Evolutionary conservation across 768 basidiomycete species (phyloP), one percentile per base, ranked within the genome.

Genomic region (Hemileccinum impolitum): DNA sequence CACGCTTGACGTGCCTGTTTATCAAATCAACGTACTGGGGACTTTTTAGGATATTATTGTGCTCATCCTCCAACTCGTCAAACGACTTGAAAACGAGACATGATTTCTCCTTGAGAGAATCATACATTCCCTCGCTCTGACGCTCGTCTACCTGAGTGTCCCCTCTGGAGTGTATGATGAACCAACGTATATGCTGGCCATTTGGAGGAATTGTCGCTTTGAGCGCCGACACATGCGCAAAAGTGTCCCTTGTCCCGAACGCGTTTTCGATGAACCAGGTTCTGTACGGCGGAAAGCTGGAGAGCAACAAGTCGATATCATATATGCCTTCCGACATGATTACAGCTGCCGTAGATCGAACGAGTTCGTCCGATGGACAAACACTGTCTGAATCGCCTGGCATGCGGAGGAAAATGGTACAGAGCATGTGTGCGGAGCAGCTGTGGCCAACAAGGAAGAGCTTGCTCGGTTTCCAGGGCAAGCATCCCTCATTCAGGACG

Each of bases 391-490:
- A 36, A 9, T 50, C 50, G 28, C 25, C 35, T 5, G 76, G 75
- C 44, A 71, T 60, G 59, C 79, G 72, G 50, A 91, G 73, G 62
- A 90, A 76, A 26, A 92, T 78, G 49, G 82, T 79, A 36, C 79
- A 67, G 11, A 91, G 69, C 75, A 92, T 91, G 65, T 93, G 90
- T 1, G 90, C 87, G 52, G 84, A 75, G 68, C 87, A 89, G 66
- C 87, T 90, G 66, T 92, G 90, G 12, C 88, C 89, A 21, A 89
- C 71, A 37, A 90, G 71, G 66, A 79, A 76, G 38, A 91, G 61
- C 19, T 47, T 63, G 25, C 57, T 51, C 3, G 73, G 65, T 58
- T 78, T 72, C 45, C 75, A 76, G 28, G 59, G 63, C 31, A 57
- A 42, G 21, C 47, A 53, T 21, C 55, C 49, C 9, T 47, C 51